phyloP scores from a whole-genome alignment of 2,329 filamentous ascomycete species.

The Diaporthe helianthi region DNA sequence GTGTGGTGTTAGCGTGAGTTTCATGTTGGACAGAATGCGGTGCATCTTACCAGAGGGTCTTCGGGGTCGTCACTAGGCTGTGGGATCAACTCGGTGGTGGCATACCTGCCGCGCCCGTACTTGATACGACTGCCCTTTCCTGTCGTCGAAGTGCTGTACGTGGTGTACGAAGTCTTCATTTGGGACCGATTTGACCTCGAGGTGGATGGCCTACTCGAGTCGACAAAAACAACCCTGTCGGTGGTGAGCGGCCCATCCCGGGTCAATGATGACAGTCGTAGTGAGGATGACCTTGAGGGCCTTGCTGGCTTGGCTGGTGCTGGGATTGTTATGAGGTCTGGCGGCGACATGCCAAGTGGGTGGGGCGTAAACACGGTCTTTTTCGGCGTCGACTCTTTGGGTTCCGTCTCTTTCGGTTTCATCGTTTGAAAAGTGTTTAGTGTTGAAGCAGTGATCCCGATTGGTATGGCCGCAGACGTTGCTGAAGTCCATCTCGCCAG shows the following conservation, averaged over 20 bases:
- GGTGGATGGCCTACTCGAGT: constrained; percentile 39
- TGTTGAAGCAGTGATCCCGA: constrained; percentile 9
- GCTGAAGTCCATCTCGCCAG: constrained; percentile 9
- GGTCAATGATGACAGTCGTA: constrained; percentile 26
- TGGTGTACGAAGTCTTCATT: constrained; percentile 36
- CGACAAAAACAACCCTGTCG: constrained; percentile 36
- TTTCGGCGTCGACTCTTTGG: not conserved
- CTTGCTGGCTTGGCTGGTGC: constrained; percentile 11
- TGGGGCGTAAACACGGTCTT: not conserved
- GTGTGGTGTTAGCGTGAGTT: constrained; percentile 24
- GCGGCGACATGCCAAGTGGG: constrained; percentile 29
- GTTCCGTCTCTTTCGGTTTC: not conserved
- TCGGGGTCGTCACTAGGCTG: constrained; percentile 62
- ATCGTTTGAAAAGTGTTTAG: not conserved
- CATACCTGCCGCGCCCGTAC: constrained; percentile 53
- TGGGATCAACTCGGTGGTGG: constrained; percentile 56
- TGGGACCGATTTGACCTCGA: constrained; percentile 32
- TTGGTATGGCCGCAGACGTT: constrained; percentile 7
- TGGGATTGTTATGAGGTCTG: constrained; percentile 4
- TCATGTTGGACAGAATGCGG: not conserved
- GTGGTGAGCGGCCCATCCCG: constrained; percentile 7
- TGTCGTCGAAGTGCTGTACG: constrained; percentile 42
- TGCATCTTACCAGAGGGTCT: constrained; percentile 59
- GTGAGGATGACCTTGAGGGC: constrained; percentile 24
- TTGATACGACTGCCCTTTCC: constrained; percentile 49